phyloP scores from a whole-genome alignment of 2,329 filamentous ascomycete genomes.

The Paraphaeosphaeria minitans region DNA sequence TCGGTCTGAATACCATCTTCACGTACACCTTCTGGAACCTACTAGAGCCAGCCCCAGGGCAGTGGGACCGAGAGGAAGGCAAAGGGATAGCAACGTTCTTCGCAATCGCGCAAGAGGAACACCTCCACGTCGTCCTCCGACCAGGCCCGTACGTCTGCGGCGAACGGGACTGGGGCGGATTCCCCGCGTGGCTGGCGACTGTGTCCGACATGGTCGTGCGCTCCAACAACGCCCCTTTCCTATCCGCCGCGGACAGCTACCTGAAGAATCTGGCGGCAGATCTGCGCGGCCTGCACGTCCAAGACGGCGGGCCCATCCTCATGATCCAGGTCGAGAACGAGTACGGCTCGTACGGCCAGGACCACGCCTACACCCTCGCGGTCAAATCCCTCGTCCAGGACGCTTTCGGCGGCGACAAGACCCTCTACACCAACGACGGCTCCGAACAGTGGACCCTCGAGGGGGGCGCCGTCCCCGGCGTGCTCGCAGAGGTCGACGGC shows the following conservation, averaged over 20 bases:
- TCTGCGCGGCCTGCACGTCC: conserved; percentile 46
- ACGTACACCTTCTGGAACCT: conserved; percentile 59
- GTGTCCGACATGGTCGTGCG: conserved; percentile 51
- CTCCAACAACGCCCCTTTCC: conserved; percentile 49
- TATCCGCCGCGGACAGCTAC: conserved; percentile 48
- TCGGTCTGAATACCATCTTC: conserved; percentile 59
- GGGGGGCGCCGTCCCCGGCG: conserved; percentile 52
- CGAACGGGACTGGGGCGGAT: conserved; percentile 57
- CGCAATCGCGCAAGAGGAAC: conserved; percentile 54
- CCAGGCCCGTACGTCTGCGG: conserved; percentile 58
- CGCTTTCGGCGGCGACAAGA: conserved; percentile 50
- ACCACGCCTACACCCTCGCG: conserved; percentile 52
- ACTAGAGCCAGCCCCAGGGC: conserved; percentile 50
- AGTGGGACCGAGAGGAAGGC: conserved; percentile 46
- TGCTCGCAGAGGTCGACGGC: conserved; percentile 56
- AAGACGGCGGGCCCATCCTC: conserved; percentile 54
- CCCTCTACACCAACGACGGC: conserved; percentile 59
- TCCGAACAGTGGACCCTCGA: conserved; percentile 51
- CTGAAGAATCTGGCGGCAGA: conserved; percentile 48
- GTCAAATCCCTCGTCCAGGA: conserved; percentile 51
- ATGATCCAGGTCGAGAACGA: conserved; percentile 60
- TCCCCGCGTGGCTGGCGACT: conserved; percentile 54
- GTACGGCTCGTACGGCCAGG: conserved; percentile 56
- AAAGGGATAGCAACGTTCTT: conserved; percentile 59
- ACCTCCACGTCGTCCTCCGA: conserved; percentile 53